phyloP scores from a whole-genome alignment of 108 stramenopile species.

The Mediolabrus comicus region DNA sequence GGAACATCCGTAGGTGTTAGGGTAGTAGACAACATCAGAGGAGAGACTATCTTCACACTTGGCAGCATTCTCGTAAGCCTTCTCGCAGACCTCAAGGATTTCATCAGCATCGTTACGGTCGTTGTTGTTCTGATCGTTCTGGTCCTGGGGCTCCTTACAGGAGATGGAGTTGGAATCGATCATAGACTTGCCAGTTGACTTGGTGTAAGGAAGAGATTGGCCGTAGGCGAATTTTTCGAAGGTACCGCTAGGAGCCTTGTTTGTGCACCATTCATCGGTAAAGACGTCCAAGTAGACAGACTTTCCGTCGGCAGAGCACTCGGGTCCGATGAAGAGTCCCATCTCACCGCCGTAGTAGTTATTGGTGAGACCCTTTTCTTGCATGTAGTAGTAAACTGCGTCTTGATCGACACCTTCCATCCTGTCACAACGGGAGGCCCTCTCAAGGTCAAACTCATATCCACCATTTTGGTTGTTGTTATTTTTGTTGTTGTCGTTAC shows the following conservation, averaged over 20 bases:
- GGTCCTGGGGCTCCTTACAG: constrained; percentile 5
- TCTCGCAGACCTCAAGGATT: constrained; percentile 65
- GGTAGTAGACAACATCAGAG: constrained; percentile 55
- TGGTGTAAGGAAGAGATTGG: constrained; percentile 7
- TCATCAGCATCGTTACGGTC: constrained; percentile 41
- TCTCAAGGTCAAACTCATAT: constrained; percentile 3
- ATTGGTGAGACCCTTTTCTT: neutral
- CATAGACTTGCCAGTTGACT: neutral
- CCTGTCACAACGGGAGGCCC: neutral
- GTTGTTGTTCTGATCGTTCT: constrained; percentile 5
- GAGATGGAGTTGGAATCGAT: neutral
- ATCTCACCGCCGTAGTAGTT: constrained; percentile 1
- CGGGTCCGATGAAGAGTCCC: constrained; percentile 8
- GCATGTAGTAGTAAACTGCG: neutral
- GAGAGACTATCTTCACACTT: constrained; percentile 78
- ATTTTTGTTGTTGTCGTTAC: constrained; percentile 12
- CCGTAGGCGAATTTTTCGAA: constrained; percentile 11
- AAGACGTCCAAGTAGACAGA: constrained; percentile 11
- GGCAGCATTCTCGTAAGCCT: constrained; percentile 65
- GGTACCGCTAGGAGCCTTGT: neutral
- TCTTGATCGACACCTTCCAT: neutral
- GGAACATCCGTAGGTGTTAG: constrained; percentile 50
- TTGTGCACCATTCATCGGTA: constrained; percentile 14
- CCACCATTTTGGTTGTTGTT: neutral
- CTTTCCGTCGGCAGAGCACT: constrained; percentile 13